phyloP scores from a whole-genome alignment of 2,329 filamentous ascomycete species.

The Cytospora piceae region DNA sequence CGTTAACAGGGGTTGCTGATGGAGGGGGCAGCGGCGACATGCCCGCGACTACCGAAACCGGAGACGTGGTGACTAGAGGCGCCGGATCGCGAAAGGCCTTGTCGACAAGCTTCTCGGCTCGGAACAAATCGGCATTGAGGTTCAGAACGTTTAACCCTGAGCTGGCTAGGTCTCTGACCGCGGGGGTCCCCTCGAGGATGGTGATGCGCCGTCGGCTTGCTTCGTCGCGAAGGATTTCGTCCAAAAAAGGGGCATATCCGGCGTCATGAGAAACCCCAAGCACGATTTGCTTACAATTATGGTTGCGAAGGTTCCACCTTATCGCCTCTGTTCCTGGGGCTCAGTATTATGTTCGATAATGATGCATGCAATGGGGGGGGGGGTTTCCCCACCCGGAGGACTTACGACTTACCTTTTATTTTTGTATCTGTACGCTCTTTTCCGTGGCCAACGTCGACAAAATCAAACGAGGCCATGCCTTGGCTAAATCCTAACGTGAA shows the following conservation, averaged over 20 bases:
- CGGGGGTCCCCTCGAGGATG: constrained; percentile 58
- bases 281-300: constrained; percentile 64
- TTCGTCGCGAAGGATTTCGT: constrained; percentile 55
- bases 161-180: constrained; percentile 52
- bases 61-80: constrained; percentile 18
- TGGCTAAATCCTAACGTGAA: constrained; percentile 66
- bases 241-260: constrained; percentile 62
- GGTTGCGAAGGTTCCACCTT: constrained; percentile 61
- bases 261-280: constrained; percentile 66
- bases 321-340: constrained; percentile 47
- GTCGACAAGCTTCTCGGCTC: constrained; percentile 54
- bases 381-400: not conserved
- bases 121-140: constrained; percentile 55
- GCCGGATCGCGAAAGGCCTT: constrained; percentile 35
- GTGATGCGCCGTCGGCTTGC: constrained; percentile 49
- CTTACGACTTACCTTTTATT: constrained; percentile 59
- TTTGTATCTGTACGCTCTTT: constrained; percentile 64
- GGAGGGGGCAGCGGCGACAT: constrained; percentile 32
- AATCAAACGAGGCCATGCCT: constrained; percentile 62
- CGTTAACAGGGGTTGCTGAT: constrained; percentile 35
- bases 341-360: constrained; percentile 18
- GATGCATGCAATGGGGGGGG: constrained; percentile 2
- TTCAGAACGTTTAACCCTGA: constrained; percentile 52
- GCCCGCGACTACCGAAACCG: constrained; percentile 23
- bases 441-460: constrained; percentile 63